These are phyloP conservation scores for Blumeria graminis DNA, from an alignment of 2,329 filamentous ascomycete genomes.

Conservation along the genomic window DNA sequence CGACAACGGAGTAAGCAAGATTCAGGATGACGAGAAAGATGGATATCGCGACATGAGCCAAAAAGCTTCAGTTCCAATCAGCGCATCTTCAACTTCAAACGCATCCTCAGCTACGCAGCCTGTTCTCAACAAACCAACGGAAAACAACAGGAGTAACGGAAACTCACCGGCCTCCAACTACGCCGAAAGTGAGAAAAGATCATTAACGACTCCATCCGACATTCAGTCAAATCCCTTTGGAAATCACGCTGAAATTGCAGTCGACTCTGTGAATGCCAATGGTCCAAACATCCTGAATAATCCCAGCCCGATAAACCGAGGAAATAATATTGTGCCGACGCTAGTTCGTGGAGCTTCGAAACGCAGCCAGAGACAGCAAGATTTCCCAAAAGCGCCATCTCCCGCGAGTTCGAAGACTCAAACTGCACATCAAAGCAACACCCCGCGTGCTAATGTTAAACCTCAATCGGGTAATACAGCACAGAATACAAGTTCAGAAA, in stretches of 20 bases:
- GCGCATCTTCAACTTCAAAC: neutral
- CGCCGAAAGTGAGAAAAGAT: no score
- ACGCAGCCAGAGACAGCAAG: constrained; percentile 21
- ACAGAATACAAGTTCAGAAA: constrained; percentile 27
- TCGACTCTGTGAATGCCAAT: constrained; percentile 19
- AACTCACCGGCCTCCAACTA: no score
- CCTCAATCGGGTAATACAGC: constrained; percentile 22
- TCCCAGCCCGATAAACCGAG: constrained; percentile 17
- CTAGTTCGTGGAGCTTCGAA: constrained; percentile 26
- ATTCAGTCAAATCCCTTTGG: constrained; percentile 43
- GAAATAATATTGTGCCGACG: constrained; percentile 1
- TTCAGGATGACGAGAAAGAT: constrained; percentile 39
- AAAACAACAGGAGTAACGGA: neutral
- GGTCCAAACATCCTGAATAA: constrained; percentile 20
- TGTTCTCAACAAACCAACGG: neutral
- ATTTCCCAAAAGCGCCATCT: constrained; percentile 13
- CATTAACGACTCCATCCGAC: neutral
- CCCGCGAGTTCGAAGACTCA: constrained; percentile 17
- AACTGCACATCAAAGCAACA: constrained; percentile 16
- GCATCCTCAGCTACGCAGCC: neutral
- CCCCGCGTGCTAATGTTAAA: constrained; percentile 20
- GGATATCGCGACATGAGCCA: neutral
- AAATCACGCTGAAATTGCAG: constrained; percentile 26
- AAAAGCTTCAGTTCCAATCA: no score
- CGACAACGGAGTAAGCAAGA: constrained; percentile 33